Conservation (phyloP, 2,329 filamentous ascomycete species). For the Microdochium paspali region DNA sequence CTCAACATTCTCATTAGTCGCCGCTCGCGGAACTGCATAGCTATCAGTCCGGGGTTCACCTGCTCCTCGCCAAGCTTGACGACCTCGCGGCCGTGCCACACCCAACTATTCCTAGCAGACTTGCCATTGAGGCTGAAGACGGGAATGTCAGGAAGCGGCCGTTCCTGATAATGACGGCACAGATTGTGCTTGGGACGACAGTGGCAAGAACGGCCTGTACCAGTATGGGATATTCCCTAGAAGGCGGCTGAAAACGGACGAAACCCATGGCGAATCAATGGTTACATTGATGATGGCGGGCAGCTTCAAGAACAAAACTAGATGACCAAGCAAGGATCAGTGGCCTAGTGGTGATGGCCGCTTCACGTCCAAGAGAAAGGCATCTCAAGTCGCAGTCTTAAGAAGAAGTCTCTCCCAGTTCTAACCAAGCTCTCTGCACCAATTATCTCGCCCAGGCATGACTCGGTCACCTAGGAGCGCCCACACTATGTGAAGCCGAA, state of each 20-base stretch:
- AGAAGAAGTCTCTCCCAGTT: no score
- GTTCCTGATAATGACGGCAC: slow-evolving; percentile 13
- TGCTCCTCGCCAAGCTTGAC: slow-evolving; percentile 7
- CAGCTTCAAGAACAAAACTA: no score
- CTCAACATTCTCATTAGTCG: slow-evolving; percentile 5
- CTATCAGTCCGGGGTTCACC: not conserved
- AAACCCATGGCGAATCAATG: not conserved
- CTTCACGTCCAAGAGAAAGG: no score
- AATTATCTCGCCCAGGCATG: no score
- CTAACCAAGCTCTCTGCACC: no score
- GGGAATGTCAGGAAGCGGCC: slow-evolving; percentile 16
- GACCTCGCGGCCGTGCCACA: slow-evolving; percentile 13
- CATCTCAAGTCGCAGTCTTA: no score
- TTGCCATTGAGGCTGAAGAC: slow-evolving; percentile 15
- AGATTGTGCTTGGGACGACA: slow-evolving; percentile 15
- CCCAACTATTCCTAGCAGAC: slow-evolving; percentile 17
- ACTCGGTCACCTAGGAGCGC: no score
- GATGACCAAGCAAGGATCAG: no score
- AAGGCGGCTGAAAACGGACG: slow-evolving; percentile 5
- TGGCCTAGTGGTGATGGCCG: not conserved
- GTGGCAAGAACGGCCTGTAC: slow-evolving; percentile 14
- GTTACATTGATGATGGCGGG: not conserved
- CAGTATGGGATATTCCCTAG: slow-evolving; percentile 18
- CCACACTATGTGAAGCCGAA: no score
- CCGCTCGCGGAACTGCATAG: not conserved